Evolutionary conservation across 2,329 filamentous ascomycete species (phyloP), one percentile per base, ranked within the genome.

Genomic region (Cercospora sp.): DNA sequence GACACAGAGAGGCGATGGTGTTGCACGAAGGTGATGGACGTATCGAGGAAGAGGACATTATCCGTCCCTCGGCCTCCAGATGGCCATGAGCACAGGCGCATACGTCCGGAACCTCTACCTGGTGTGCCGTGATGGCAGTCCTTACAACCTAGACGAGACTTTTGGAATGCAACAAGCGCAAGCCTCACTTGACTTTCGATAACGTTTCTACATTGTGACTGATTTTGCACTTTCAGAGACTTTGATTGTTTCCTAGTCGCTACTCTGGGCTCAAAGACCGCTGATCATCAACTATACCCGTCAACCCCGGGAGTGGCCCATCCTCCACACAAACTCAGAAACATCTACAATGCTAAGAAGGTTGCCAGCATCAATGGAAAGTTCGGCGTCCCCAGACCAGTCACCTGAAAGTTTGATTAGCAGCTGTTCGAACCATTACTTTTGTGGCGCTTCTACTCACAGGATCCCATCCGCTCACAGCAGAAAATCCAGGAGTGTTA

Each of bases 1-100:
- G 93, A 71, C 86, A 92, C 75, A 86, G 93, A 72, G 93, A 97
- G 81, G 93, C 93, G 4, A 94, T 97, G 87, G 93, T 97, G 20
- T 83, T 97, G 66, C 94, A 93, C 75, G 92, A 87, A 23, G 67
- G 93, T 74, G 92, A 87, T 23, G 65, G 90, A 33, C 90, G 91
- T 1, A 79, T 96, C 55, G 88, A 87, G 3, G 87, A 88, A 70
- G 87, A 88, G 55, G 91, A 96, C 76, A 96, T 97, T 39, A 70
- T 72, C 10, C 30, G 69, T 9, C 68, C 69, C 13, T 45, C 62
- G 9, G 30, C 45, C 5, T 57, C 51, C 13, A 48, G 61, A 23
- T 57, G 48, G 45, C 45, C 28, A 12, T 64, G 48, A 67, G 33
- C 33, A 12, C 33, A 36, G 33, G 33, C 33, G 33, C 33, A 36